These are phyloP conservation scores for Pythium chondricola DNA, from an alignment of 352 stramenopile species.

Conservation along the genomic window DNA sequence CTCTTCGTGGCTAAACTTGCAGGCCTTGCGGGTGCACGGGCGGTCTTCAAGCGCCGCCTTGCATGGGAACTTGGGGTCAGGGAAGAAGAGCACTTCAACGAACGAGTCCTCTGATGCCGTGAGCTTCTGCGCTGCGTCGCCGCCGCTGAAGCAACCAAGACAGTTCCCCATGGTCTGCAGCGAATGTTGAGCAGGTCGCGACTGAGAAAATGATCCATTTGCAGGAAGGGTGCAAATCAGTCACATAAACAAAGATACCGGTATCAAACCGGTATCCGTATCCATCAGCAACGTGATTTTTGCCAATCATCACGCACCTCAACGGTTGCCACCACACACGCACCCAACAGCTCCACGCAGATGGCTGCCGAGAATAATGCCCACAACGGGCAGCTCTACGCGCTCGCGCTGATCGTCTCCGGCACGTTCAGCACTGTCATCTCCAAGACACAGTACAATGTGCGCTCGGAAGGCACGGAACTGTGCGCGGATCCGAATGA, in stretches of 20 bases:
- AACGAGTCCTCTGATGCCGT: conserved; percentile 39
- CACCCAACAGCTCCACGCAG: too few species aligned
- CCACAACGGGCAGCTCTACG: conserved; percentile 43
- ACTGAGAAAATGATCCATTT: conserved; percentile 10
- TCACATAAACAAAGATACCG: conserved; percentile 9
- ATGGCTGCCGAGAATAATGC: conserved; percentile 1
- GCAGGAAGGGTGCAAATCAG: conserved; percentile 1
- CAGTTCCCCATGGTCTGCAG: conserved; percentile 50
- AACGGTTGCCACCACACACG: background rate
- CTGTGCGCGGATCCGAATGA: conserved; percentile 38
- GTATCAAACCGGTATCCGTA: background rate
- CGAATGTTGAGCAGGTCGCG: background rate
- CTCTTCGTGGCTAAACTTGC: conserved; percentile 54
- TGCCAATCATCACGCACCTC: background rate
- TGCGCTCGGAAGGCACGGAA: conserved; percentile 44
- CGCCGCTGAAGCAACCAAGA: conserved; percentile 20
- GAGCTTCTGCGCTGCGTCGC: conserved; percentile 1
- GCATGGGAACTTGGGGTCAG: conserved; percentile 55
- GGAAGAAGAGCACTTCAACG: conserved; percentile 70
- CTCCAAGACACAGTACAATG: conserved; percentile 75
- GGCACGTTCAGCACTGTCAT: conserved; percentile 79
- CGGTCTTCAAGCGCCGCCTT: conserved; percentile 39
- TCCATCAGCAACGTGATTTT: background rate
- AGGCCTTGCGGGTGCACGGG: conserved; percentile 58
- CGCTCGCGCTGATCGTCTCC: conserved; percentile 58